Evolutionary conservation across 805 yeast genomes (phyloP), one percentile per base, ranked within the genome.

Genomic region (Wickerhamiella parazyma): DNA sequence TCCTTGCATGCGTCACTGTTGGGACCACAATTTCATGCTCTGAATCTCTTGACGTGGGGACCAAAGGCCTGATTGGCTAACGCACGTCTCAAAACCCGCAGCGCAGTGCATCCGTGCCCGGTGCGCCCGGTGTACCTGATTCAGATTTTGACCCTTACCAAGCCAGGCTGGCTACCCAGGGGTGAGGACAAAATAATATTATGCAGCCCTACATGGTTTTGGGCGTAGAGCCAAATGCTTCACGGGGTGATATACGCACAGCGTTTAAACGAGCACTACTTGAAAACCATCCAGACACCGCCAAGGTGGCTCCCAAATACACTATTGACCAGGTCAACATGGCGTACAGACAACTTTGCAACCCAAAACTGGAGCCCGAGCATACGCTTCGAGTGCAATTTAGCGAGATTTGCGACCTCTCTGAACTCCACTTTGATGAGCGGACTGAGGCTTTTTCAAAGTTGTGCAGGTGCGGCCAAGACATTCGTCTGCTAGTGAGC

Each of bases 271-370:
- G 58, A 26, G 70, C 71, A 12, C 67, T 89, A 6, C 64, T 89
- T 1, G 55, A 58, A 3, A 59, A 72, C 2, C 97, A 89, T 59
- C 97, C 97, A 1, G 97, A 89, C 57, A 87, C 17, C 39, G 16
- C 33, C 19, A 35, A 20, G 18, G 41, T 14, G 12, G 37, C 18
- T 29, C 25, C 41, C 17, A n/a, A n/a, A 7, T 28, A 35, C 28
- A 48, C 63, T 4, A 61, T 76, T 7, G 64, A 72, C 45, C 60
- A 61, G 19, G 67, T 86, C 24, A 71, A 79, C 51, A 61, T 58
- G 18, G 95, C 96, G 0, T 86, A 81, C 52, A 25, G 19, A 12
- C 54, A 61, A n/a, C 64, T 69, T 0, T 61, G 86, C 6, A 33
- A 48, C 33, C 8, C 31, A 17, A 8, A 20, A 35, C 46, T 4